Conservation (phyloP, 2,329 filamentous ascomycete species). For the Blastomyces gilchristii region DNA sequence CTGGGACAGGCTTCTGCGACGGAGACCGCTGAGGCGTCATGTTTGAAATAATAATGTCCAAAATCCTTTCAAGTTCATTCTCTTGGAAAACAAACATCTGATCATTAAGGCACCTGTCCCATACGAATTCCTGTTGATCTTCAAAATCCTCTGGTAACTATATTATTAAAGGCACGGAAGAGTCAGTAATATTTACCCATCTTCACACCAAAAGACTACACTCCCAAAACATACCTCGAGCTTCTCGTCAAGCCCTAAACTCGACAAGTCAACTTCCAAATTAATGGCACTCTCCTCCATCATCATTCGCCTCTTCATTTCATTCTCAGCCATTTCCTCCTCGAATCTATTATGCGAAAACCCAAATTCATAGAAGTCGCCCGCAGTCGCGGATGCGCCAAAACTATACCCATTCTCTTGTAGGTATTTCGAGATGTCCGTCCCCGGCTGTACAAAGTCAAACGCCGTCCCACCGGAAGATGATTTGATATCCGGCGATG, state of each 20-base stretch:
- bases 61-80: constrained; percentile 76
- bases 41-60: constrained; percentile 92
- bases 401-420: constrained; percentile 82
- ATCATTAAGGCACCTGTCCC: constrained; percentile 87
- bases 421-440: constrained; percentile 91
- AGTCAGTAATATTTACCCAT: constrained; percentile 9
- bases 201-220: neutral
- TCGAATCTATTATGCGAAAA: constrained; percentile 91
- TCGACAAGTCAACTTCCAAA: constrained; percentile 89
- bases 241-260: constrained; percentile 89
- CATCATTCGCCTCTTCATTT: constrained; percentile 83
- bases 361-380: constrained; percentile 90
- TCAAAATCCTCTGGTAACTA: constrained; percentile 63
- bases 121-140: constrained; percentile 89
- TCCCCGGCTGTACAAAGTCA: constrained; percentile 89
- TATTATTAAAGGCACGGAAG: constrained; percentile 11
- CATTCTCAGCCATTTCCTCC: constrained; percentile 93
- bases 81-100: constrained; percentile 99
- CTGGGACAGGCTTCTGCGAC: constrained; percentile 94
- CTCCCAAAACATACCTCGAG: constrained; percentile 57
- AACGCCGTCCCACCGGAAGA: constrained; percentile 88
- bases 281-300: constrained; percentile 99
- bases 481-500: constrained; percentile 91
- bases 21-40: constrained; percentile 95
- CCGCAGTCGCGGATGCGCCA: constrained; percentile 39